Conservation (phyloP, 208 protist genomes). For the Leishmania amazonensis region DNA sequence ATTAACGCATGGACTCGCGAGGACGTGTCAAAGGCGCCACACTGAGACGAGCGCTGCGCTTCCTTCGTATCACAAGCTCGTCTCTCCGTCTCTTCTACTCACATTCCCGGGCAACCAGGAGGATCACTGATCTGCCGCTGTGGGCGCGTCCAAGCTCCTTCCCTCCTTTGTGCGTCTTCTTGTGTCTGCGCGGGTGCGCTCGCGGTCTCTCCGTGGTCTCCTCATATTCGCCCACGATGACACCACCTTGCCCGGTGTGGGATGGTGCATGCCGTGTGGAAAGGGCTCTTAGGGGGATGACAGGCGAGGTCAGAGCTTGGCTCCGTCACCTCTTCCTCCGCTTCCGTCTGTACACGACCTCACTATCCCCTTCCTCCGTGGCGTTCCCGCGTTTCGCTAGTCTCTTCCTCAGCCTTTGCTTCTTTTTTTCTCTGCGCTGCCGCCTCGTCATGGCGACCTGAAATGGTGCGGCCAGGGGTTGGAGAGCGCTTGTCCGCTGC, state of each 20-base stretch:
- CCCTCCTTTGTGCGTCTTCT: not conserved
- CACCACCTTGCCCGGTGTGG: not conserved
- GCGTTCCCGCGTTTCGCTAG: not conserved
- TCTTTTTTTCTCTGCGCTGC: not conserved
- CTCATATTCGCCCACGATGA: not conserved
- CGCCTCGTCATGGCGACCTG: not conserved
- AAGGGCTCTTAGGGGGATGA: not conserved
- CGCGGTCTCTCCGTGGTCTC: not conserved
- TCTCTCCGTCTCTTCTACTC: not conserved
- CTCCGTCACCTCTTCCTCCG: not conserved
- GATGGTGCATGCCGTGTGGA: not conserved
- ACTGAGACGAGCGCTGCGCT: not conserved
- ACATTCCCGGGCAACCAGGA: not conserved
- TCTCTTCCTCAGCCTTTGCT: not conserved
- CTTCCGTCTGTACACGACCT: not conserved
- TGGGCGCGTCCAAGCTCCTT: not conserved
- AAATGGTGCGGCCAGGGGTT: not conserved
- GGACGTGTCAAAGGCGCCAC: conserved; percentile 9
- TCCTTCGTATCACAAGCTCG: not conserved
- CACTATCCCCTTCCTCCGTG: not conserved
- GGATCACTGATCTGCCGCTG: not conserved
- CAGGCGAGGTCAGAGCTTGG: not conserved
- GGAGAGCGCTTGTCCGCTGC: not conserved
- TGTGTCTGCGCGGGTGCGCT: not conserved
- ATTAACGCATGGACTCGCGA: not conserved